These are phyloP conservation scores for Nemania sp. DNA, from an alignment of 2,329 filamentous ascomycete species.

Conservation along the genomic window DNA sequence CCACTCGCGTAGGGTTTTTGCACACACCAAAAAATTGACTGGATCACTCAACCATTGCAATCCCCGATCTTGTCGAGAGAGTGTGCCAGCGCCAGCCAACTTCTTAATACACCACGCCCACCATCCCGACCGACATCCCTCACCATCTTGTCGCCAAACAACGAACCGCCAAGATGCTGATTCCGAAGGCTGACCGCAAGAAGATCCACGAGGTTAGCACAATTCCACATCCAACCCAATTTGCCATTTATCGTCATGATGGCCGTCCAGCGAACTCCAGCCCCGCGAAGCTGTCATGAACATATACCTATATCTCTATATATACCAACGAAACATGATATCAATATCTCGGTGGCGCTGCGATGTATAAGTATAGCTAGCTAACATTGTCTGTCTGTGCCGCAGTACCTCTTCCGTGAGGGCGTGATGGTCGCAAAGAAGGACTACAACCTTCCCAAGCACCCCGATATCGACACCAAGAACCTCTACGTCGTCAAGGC, in stretches of 20 bases:
- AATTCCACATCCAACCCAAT: conserved; percentile 23
- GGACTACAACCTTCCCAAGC: conserved; percentile 98
- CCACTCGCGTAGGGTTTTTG: conserved; percentile 50
- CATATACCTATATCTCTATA: too few species aligned
- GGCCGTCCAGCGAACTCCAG: conserved; percentile 15
- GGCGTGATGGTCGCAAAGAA: conserved; percentile 97
- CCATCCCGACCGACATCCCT: conserved; percentile 58
- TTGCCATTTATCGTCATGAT: neutral
- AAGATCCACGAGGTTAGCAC: conserved; percentile 87
- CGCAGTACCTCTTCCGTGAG: conserved; percentile 94
- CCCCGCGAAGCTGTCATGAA: conserved; percentile 33
- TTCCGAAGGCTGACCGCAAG: conserved; percentile 99
- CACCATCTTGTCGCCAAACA: conserved; percentile 62
- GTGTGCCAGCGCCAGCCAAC: conserved; percentile 42
- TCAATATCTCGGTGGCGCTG: too few species aligned
- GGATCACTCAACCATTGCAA: conserved; percentile 48
- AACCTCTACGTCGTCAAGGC: conserved; percentile 99
- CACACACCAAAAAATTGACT: conserved; percentile 51
- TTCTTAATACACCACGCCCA: conserved; percentile 45
- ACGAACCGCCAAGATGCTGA: conserved; percentile 82
- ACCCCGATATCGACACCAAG: conserved; percentile 98
- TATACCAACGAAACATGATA: neutral
- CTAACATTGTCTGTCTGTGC: conserved; percentile 48
- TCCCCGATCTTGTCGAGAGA: conserved; percentile 38
- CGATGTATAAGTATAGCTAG: too few species aligned